Base-by-base conservation (phyloP, 163 green algal species). In the Chlamydomonas reinhardtii region DNA sequence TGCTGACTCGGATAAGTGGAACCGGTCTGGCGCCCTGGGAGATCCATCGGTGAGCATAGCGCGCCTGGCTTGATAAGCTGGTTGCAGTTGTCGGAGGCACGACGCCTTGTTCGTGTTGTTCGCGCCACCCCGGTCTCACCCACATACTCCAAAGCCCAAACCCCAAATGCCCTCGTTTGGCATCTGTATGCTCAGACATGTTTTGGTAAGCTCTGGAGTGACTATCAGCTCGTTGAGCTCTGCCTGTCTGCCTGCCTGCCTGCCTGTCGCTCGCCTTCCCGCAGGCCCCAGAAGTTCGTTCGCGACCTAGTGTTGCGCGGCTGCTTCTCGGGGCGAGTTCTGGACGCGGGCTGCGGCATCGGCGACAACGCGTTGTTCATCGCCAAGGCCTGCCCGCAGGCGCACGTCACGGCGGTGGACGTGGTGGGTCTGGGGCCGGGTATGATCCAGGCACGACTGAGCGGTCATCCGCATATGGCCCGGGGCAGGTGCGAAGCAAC, bases 311-410 rank as follows among this genome's bases (percentile, higher is more conserved):
- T 86, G 24, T 27, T 79, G 14, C 70, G 70, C 5, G 70, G 80
- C 27, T 32, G 35, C 70, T 79, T 86, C 70, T 35, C 54, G 14
- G 69, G 70, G 34, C 80, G 80, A 1, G 69, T 86, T 34, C 80
- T 86, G 54, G 80, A 86, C 56, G 70, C 70, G 70, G 80, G 80
- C 17, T 86, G 80, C 70, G 80, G 80, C 70, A 79, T 86, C 34
- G 80, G 80, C 25, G 80, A 86, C 80, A 86, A 86, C 29, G 80
- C 80, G 69, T 70, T 86, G 2, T 79, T 74, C 69, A 39, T 86
- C 16, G 80, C 70, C 37, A 86, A 79, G 80, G 80, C 80, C 66
- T 71, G 52, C 32, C 80, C 80, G 2, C 54, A 25, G 70, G 34
- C 70, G 16, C 35, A 52, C 5, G 80, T 86, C 27, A 73, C 35